These are phyloP conservation scores for Choricystis sp. DNA, from an alignment of 139 green algal species.

Conservation along the genomic window DNA sequence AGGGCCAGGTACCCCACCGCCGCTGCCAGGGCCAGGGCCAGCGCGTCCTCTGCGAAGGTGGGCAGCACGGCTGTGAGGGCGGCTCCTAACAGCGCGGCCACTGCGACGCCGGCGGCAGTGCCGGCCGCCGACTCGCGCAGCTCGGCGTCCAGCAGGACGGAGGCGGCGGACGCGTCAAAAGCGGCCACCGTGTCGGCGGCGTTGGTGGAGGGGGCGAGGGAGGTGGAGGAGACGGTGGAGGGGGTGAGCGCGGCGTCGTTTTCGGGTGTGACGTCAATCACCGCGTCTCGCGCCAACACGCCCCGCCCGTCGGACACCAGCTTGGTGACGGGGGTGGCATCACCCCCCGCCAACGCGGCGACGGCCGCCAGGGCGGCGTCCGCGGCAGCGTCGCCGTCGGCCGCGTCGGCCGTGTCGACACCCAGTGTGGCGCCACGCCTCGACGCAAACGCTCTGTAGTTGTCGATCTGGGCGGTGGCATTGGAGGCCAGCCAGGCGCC, in stretches of 20 bases:
- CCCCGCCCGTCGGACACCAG: too few relatives aligned
- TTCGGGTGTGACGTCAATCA: too few relatives aligned
- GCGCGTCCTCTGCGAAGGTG: slow-evolving; percentile 62
- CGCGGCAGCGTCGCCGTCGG: not conserved
- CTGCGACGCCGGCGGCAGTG: slow-evolving; percentile 30
- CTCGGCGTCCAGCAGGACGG: slow-evolving; percentile 58
- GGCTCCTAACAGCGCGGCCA: slow-evolving; percentile 23
- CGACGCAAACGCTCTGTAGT: slow-evolving; percentile 35
- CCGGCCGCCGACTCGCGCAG: slow-evolving; percentile 52
- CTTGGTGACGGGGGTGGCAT: not conserved
- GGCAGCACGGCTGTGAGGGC: slow-evolving; percentile 40
- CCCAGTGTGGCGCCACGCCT: slow-evolving; percentile 15
- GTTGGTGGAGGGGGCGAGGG: not conserved
- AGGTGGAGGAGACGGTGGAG: not conserved
- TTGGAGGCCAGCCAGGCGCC: slow-evolving; percentile 55
- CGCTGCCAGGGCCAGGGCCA: slow-evolving; percentile 37
- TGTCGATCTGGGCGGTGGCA: slow-evolving; percentile 41
- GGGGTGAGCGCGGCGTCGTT: too few relatives aligned
- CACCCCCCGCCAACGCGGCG: not conserved
- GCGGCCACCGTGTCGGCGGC: slow-evolving; percentile 11
- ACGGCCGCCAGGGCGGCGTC: slow-evolving; percentile 8
- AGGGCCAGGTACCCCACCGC: slow-evolving; percentile 53
- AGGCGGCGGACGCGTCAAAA: slow-evolving; percentile 31
- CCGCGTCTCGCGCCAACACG: too few relatives aligned
- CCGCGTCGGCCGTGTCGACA: not conserved